phyloP scores from a whole-genome alignment of 805 yeast genomes.

The Debaryomyces maramus region DNA sequence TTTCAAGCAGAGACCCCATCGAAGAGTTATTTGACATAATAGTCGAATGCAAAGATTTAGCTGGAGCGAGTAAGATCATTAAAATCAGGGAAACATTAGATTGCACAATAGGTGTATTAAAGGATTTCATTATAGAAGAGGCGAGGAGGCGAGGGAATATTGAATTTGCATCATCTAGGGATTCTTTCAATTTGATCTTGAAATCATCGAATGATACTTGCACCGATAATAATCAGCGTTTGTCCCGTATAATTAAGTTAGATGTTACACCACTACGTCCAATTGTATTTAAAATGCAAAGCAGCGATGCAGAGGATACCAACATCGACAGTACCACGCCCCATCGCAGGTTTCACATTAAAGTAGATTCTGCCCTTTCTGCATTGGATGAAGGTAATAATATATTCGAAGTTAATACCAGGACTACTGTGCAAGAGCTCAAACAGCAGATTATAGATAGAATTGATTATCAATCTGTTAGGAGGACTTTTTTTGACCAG shows the following conservation, averaged over 20 bases:
- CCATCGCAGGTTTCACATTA: slow-evolving; percentile 15
- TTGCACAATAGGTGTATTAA: slow-evolving; percentile 19
- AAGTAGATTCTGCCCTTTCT: slow-evolving; percentile 15
- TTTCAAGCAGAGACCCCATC: slow-evolving; percentile 26
- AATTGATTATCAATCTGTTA: slow-evolving; percentile 21
- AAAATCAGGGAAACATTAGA: slow-evolving; percentile 19
- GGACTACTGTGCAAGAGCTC: slow-evolving; percentile 21
- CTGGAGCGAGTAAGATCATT: slow-evolving; percentile 9
- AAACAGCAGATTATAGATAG: slow-evolving; percentile 19
- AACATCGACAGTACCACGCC: neutral
- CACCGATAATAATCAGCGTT: slow-evolving; percentile 6
- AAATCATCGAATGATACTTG: slow-evolving; percentile 8
- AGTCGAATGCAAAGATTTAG: slow-evolving; percentile 14
- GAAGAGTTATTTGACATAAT: slow-evolving; percentile 24
- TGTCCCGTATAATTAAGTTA: slow-evolving; percentile 17
- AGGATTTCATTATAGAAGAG: slow-evolving; percentile 17
- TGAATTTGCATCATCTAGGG: slow-evolving; percentile 10
- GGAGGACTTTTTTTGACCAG: slow-evolving; percentile 29
- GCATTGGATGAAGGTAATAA: slow-evolving; percentile 16
- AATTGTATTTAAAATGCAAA: slow-evolving; percentile 9
- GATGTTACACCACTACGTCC: slow-evolving; percentile 30
- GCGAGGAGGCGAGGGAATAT: slow-evolving; percentile 9
- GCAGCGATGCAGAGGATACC: neutral
- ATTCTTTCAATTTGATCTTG: slow-evolving; percentile 12
- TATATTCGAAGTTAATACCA: slow-evolving; percentile 21